These are phyloP conservation scores for Penicillium janthinellum DNA, from an alignment of 2,329 filamentous ascomycete genomes.

Conservation along the genomic window DNA sequence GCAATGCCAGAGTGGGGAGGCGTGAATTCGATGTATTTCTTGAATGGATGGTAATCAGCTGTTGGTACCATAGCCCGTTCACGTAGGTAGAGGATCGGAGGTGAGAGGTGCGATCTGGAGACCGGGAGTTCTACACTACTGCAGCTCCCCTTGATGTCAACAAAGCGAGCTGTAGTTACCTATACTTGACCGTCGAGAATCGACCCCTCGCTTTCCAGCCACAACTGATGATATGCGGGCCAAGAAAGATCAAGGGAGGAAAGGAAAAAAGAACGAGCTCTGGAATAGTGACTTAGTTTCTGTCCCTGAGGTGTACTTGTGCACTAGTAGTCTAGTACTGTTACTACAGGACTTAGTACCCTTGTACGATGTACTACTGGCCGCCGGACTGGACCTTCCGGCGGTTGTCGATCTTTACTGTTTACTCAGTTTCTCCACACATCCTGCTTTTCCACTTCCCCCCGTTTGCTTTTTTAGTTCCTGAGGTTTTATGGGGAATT, in stretches of 20 bases:
- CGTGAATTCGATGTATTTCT: background rate
- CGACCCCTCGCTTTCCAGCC: background rate
- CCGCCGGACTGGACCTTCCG: background rate
- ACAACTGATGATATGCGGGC: background rate
- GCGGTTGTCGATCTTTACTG: conserved; percentile 8
- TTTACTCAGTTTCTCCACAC: conserved; percentile 8
- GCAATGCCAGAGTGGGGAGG: background rate
- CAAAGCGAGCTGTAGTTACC: background rate
- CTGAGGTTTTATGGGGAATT: conserved; percentile 5
- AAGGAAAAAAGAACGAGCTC: background rate
- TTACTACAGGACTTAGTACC: too few species aligned
- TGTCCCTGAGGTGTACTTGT: too few species aligned
- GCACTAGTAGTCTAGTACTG: too few species aligned
- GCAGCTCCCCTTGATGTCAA: background rate
- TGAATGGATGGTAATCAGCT: background rate
- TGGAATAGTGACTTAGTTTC: background rate
- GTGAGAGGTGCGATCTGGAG: background rate
- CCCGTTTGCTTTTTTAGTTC: conserved; percentile 1
- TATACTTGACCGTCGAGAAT: background rate
- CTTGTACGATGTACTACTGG: too few species aligned
- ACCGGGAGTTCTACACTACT: background rate
- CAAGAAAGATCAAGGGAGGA: background rate
- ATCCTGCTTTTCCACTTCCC: background rate
- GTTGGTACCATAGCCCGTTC: background rate
- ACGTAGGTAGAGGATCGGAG: too few species aligned